These are phyloP conservation scores for Capsicum baccatum DNA, from an alignment of 257 asterid species.

Conservation along the genomic window DNA sequence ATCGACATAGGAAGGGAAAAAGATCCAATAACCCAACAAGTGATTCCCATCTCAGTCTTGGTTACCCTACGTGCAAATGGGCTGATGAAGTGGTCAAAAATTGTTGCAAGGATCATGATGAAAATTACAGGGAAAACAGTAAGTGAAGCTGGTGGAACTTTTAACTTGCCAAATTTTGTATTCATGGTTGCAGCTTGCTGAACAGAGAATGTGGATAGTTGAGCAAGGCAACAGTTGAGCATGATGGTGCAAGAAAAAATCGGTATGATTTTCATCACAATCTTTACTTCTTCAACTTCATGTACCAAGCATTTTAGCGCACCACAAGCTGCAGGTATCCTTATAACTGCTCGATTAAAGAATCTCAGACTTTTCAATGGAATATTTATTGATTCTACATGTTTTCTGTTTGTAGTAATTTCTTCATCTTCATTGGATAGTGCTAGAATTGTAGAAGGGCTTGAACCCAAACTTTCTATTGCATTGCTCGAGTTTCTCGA, in stretches of 20 bases:
- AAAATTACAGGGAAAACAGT: constrained; percentile 84
- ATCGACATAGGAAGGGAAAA: too few relatives aligned
- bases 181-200: constrained; percentile 95
- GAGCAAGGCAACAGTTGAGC: constrained; percentile 91
- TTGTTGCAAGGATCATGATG: constrained; percentile 76
- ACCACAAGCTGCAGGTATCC: background rate
- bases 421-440: constrained; percentile 30
- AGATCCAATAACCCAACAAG: background rate
- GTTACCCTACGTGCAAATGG: constrained; percentile 67
- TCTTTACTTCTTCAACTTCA: constrained; percentile 78
- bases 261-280: constrained; percentile 76
- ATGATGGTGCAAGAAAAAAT: constrained; percentile 82
- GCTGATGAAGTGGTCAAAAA: constrained; percentile 72
- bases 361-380: constrained; percentile 40
- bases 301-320: constrained; percentile 36
- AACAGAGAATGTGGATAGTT: constrained; percentile 90
- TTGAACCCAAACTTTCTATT: constrained; percentile 41
- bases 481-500: constrained; percentile 46
- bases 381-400: constrained; percentile 21
- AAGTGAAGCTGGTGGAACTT: constrained; percentile 91
- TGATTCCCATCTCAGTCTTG: constrained; percentile 68
- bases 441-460: constrained; percentile 41
- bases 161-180: constrained; percentile 65
- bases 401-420: background rate
- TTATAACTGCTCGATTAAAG: constrained; percentile 36